Percentiles rank a stretch among this genome's conserved stretches.
These are phyloP conservation scores for Besnoitia besnoiti DNA, from an alignment of 169 alveolate genomes.

Conservation along the genomic window DNA sequence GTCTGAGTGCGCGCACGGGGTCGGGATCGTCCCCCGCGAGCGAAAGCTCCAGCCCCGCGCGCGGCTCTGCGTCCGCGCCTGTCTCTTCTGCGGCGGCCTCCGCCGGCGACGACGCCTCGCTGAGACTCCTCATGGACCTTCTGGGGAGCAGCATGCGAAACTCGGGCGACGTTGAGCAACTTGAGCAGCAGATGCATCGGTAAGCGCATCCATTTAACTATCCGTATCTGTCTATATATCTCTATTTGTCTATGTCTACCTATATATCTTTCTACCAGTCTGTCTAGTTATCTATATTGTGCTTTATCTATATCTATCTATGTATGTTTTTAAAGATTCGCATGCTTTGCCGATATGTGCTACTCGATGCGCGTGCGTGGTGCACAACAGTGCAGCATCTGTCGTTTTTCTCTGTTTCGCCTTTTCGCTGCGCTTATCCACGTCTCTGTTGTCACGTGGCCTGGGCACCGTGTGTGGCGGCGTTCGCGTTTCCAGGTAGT, in stretches of 20 bases:
- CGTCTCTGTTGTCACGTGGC: too few species aligned
- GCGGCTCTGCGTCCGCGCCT: too few species aligned
- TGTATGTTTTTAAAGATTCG: not conserved
- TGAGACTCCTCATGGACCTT: not conserved
- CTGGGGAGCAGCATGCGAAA: slow-evolving; percentile 3
- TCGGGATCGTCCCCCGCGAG: too few species aligned
- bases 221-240: not conserved
- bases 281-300: not conserved
- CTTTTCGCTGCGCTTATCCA: too few species aligned
- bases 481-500: too few species aligned
- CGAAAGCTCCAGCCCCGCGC: too few species aligned
- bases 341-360: too few species aligned
- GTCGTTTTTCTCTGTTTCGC: too few species aligned
- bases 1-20: too few species aligned
- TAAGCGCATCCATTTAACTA: not conserved
- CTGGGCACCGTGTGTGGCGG: too few species aligned
- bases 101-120: not conserved
- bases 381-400: too few species aligned
- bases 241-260: not conserved
- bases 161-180: not conserved
- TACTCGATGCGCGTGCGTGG: too few species aligned
- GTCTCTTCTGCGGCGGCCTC: not conserved
- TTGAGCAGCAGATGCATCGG: not conserved
- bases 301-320: not conserved
- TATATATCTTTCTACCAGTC: not conserved